These are phyloP conservation scores for Fusarium pilosicola DNA, from an alignment of 2,329 filamentous ascomycete species.

Conservation along the genomic window DNA sequence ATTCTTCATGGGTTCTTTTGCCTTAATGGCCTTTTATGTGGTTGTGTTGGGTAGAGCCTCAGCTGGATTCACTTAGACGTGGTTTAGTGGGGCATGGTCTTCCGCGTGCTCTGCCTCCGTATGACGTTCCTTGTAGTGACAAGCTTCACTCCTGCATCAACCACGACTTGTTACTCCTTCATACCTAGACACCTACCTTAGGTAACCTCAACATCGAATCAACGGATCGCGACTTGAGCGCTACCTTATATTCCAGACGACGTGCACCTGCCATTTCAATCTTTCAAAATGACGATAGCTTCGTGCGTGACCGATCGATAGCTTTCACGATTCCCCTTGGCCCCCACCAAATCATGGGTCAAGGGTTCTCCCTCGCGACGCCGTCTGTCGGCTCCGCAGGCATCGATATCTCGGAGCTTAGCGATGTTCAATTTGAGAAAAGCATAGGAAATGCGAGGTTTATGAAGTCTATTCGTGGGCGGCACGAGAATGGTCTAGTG, in stretches of 20 bases:
- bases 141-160: conserved; percentile 17
- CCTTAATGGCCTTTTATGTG: not conserved
- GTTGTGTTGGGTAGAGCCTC: not conserved
- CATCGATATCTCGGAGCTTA: conserved; percentile 92
- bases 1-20: not conserved
- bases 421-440: conserved; percentile 91
- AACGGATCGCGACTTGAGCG: not conserved
- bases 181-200: not conserved
- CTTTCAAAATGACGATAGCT: conserved; percentile 41
- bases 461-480: conserved; percentile 94
- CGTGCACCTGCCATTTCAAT: not conserved
- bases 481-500: conserved; percentile 89
- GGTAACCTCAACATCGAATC: not conserved
- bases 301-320: conserved; percentile 38
- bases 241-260: not conserved
- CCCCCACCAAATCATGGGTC: conserved; percentile 74
- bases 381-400: conserved; percentile 91
- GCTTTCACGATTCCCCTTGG: conserved; percentile 35
- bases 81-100: conserved; percentile 13
- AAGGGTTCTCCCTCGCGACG: conserved; percentile 93
- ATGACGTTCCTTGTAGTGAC: conserved; percentile 28
- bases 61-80: not conserved
- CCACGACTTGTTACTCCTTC: not conserved
- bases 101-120: conserved; percentile 7
- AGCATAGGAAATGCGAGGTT: conserved; percentile 92